Base-by-base conservation (phyloP, 1,284 basidiomycete species). In the Gomphus bonarii region DNA sequence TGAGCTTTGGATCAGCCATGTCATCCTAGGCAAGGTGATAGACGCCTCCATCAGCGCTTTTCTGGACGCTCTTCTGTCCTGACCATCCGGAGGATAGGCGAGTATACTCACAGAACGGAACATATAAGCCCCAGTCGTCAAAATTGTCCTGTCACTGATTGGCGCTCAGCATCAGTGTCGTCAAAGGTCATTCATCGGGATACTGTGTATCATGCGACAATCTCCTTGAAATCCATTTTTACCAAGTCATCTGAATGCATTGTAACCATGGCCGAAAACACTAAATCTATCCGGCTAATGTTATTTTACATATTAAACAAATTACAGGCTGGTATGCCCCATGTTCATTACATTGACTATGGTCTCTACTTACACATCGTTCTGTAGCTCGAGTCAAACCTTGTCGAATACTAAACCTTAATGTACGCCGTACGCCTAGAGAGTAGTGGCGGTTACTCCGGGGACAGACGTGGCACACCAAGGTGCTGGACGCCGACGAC, bases 301-400 rank as follows among this genome's bases (percentile, higher is more conserved):
- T 20, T 3, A 5, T 14, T 9, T 25, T 25, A 25, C 1, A 5
- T 35, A 9, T 12, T 10, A 31, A 50, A 22, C 25, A 35, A 35
- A 31, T 2, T 50, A 8, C 4, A 50, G n/a, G 20, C 11, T 10
- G 10, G 16, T 35, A 35, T 5, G 10, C 14, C 25, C 35, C 35
- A 20, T n/a, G 16, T 28, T 47, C 25, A 3, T 14, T 47, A 8
- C 22, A 6, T 22, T 14, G 22, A 38, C 31, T 50, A 12, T 18
- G 16, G 3, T 14, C 12, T 50, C 12, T 30, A 10, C 10, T 25
- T 25, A 2, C 25, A 25, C 25, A 4, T 35, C 12, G 10, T 10
- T 50, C 30, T n/a, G n/a, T 40, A 57, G 46, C 38, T 57, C 50
- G 28, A 50, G 55, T 40, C 55, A 49, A 43, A 40, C 35, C 35